A percentile compares a stretch with the other conserved stretches of the same genome.
Conservation (phyloP, 805 yeast species). For the Cyberlindnera mycetangii region DNA sequence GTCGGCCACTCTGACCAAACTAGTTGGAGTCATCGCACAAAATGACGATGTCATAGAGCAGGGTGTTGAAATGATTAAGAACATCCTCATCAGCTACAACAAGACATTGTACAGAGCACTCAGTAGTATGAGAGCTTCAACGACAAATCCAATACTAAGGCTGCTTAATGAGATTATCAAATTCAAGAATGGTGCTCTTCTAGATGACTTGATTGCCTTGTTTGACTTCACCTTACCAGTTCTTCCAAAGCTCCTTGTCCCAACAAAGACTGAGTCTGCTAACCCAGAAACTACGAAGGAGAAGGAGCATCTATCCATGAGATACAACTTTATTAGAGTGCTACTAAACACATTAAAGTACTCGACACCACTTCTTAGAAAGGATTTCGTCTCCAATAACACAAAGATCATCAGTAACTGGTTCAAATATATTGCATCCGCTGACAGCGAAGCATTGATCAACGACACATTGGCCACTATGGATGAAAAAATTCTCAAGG, state of each 20-base stretch:
- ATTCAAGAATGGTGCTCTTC: slow-evolving; percentile 46
- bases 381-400: slow-evolving; percentile 56
- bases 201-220: slow-evolving; percentile 55
- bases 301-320: slow-evolving; percentile 42
- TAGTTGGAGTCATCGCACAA: slow-evolving; percentile 26
- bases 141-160: slow-evolving; percentile 60
- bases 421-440: slow-evolving; percentile 57
- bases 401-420: slow-evolving; percentile 60
- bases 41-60: slow-evolving; percentile 22
- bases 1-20: slow-evolving; percentile 40
- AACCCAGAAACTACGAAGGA: slow-evolving; percentile 33
- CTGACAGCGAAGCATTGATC: slow-evolving; percentile 49
- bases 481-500: slow-evolving; percentile 51
- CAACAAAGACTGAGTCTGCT: slow-evolving; percentile 45
- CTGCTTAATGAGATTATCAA: slow-evolving; percentile 50
- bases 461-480: slow-evolving; percentile 43
- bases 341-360: slow-evolving; percentile 51
- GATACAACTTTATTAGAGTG: slow-evolving; percentile 59
- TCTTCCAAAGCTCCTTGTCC: slow-evolving; percentile 59
- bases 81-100: slow-evolving; percentile 51
- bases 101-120: slow-evolving; percentile 70
- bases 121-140: slow-evolving; percentile 50
- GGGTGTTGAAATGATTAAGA: slow-evolving; percentile 43
- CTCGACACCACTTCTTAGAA: slow-evolving; percentile 56
- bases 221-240: slow-evolving; percentile 67